Percentiles rank a stretch among this genome's conserved stretches.
These are phyloP conservation scores for Tephrocybe sp. DNA, from an alignment of 768 basidiomycete genomes.

Conservation along the genomic window DNA sequence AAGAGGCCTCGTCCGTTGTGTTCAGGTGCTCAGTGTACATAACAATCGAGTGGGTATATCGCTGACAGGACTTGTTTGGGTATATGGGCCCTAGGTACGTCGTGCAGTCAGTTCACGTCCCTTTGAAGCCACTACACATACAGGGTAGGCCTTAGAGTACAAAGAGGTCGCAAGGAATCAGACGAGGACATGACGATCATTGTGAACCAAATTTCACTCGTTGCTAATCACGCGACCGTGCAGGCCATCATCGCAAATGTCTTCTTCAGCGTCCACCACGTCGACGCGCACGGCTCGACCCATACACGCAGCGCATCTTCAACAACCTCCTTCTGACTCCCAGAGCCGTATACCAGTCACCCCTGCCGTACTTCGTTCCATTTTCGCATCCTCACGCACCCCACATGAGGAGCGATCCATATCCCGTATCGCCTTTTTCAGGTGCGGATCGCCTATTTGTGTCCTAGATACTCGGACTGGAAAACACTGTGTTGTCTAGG, in stretches of 20 bases:
- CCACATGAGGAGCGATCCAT: constrained; percentile 80
- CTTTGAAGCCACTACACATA: constrained; percentile 3
- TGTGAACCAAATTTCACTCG: background rate
- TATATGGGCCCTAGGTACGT: constrained; percentile 16
- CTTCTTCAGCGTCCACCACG: constrained; percentile 51
- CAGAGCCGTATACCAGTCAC: constrained; percentile 77
- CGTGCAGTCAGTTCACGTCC: background rate
- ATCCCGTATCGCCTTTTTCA: constrained; percentile 83
- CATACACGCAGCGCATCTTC: constrained; percentile 26
- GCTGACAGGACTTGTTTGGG: constrained; percentile 5
- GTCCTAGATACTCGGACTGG: background rate
- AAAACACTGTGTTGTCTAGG: constrained; percentile 31
- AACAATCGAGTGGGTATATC: constrained; percentile 11
- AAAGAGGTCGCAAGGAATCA: background rate
- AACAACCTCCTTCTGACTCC: constrained; percentile 41
- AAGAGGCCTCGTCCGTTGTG: constrained; percentile 26
- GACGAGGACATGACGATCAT: constrained; percentile 1
- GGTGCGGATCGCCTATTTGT: constrained; percentile 39
- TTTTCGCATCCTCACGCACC: constrained; percentile 83
- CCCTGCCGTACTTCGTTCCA: constrained; percentile 75
- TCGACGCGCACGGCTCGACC: constrained; percentile 43
- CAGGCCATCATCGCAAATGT: constrained; percentile 36
- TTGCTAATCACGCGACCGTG: constrained; percentile 18
- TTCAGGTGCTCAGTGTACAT: constrained; percentile 25
- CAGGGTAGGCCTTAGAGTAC: background rate